Evolutionary conservation across 2,329 filamentous ascomycete species (phyloP), one percentile per base, ranked within the genome.

Genomic region (Teratosphaeria nubilosa): DNA sequence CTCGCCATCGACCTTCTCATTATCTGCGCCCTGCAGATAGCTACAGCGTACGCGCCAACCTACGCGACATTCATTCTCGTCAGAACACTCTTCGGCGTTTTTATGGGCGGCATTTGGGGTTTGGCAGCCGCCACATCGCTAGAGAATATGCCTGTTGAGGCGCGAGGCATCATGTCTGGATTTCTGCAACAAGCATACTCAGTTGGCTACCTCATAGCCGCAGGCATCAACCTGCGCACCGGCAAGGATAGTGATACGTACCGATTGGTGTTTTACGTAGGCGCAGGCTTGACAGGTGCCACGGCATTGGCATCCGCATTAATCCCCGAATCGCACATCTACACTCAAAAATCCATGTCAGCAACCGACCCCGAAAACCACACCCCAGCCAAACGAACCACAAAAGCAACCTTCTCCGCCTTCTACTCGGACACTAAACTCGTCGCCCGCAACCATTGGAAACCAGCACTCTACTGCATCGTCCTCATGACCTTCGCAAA

Each of bases 1-100:
- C 89, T 91, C 86, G 85, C 91, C 9, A 65, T 83, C 66, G 92
- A 92, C 77, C 88, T 91, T 83, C 76, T 91, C 59, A 74, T 90
- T 25, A 78, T 89, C 3, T 85, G 85, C 41, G 70, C 85, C 5
- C 77, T 91, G 10, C 87, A 91, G 71, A 82, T 91, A 59, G 88
- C 84, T 25, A 94, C 90, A 20, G 90, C 90, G 65, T 94, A 90
- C 74, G 82, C 83, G 68, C 66, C 71, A 0, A 91, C 86, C 0
- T 94, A 90, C 69, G 71, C 80, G 57, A 82, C 89, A 66, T 91
- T 91, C 71, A 75, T 91, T n/a, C 87, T 83, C 9, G 86, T 90
- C 1, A 79, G 88, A 55, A 82, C 83, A 61, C 73, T 90, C 13
- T 91, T 90, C 65, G 88, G 88, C 22, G 76, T 91, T 13, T 88